Percentiles rank a stretch among this genome's conserved stretches.
These are phyloP conservation scores for Pelagophyceae sp. DNA, from an alignment of 352 stramenopile genomes.

Conservation along the genomic window DNA sequence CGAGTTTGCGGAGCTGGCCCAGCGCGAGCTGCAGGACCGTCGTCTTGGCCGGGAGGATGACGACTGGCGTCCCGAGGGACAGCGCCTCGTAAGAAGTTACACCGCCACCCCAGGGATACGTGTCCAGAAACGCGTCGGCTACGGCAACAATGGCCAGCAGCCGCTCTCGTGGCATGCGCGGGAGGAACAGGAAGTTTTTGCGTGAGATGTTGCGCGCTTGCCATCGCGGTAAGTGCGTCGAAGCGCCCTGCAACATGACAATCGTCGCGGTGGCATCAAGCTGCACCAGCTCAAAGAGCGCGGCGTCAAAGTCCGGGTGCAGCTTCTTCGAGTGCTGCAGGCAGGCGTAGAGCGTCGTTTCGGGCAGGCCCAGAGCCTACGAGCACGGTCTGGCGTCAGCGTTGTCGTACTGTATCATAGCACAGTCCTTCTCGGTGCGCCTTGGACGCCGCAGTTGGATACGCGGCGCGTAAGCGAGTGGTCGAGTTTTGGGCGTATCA, in stretches of 20 bases:
- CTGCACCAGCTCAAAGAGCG: constrained; percentile 35
- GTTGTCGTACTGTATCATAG: too few species aligned
- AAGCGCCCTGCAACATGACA: constrained; percentile 36
- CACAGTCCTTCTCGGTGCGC: too few species aligned
- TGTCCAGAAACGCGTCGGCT: constrained; percentile 59
- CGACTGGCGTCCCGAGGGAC: constrained; percentile 54
- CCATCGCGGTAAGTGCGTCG: constrained; percentile 28
- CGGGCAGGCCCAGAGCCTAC: neutral
- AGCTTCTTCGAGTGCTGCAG: constrained; percentile 49
- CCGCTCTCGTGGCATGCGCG: constrained; percentile 2
- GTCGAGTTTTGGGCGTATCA: neutral
- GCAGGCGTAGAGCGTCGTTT: constrained; percentile 31
- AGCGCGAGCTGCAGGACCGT: constrained; percentile 24
- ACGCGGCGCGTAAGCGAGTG: neutral
- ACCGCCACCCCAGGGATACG: constrained; percentile 64
- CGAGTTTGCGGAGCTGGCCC: constrained; percentile 20
- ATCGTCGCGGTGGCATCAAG: constrained; percentile 22
- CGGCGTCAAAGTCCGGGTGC: constrained; percentile 42
- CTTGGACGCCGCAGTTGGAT: neutral
- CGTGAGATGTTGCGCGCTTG: neutral
- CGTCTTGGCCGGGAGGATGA: constrained; percentile 24
- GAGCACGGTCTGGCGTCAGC: too few species aligned
- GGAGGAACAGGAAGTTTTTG: constrained; percentile 22
- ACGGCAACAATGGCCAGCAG: constrained; percentile 23
- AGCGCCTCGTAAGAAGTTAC: constrained; percentile 65